Conservation (phyloP, 78 protist species). For the Speleostelium caveatum region DNA sequence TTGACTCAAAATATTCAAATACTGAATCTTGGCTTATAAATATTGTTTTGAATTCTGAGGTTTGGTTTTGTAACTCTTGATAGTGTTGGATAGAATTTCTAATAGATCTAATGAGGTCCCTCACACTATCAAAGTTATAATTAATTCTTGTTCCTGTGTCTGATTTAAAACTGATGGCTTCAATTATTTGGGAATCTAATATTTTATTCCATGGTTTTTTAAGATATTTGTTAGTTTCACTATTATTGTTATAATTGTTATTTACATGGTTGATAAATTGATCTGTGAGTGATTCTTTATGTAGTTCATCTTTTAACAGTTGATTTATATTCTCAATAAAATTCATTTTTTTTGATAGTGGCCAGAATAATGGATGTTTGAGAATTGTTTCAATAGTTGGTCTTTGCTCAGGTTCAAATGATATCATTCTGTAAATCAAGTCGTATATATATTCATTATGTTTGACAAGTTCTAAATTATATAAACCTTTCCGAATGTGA, state of each 20-base stretch:
- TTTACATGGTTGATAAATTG: not conserved
- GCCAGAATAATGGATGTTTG: conserved; percentile 24
- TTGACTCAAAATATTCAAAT: conserved; percentile 20
- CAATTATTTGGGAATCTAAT: conserved; percentile 12
- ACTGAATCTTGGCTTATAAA: conserved; percentile 2
- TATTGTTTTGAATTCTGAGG: not conserved
- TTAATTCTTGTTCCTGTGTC: not conserved
- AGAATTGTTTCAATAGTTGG: not conserved
- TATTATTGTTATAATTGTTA: too few relatives aligned
- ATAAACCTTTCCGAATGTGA: not conserved
- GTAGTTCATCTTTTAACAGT: not conserved
- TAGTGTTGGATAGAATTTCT: conserved; percentile 49
- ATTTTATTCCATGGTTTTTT: conserved; percentile 47
- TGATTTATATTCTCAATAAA: not conserved
- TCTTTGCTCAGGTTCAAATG: not conserved
- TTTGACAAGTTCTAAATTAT: not conserved
- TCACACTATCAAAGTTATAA: conserved; percentile 26
- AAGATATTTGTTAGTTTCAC: not conserved
- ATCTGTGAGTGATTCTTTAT: too few relatives aligned
- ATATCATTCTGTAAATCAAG: not conserved
- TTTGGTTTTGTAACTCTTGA: conserved; percentile 16
- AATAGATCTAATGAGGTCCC: conserved; percentile 35
- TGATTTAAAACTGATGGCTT: not conserved
- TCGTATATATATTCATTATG: not conserved
- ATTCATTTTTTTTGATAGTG: not conserved